phyloP scores from a whole-genome alignment of 2,329 filamentous ascomycete species.

The Pseudopithomyces maydicus region DNA sequence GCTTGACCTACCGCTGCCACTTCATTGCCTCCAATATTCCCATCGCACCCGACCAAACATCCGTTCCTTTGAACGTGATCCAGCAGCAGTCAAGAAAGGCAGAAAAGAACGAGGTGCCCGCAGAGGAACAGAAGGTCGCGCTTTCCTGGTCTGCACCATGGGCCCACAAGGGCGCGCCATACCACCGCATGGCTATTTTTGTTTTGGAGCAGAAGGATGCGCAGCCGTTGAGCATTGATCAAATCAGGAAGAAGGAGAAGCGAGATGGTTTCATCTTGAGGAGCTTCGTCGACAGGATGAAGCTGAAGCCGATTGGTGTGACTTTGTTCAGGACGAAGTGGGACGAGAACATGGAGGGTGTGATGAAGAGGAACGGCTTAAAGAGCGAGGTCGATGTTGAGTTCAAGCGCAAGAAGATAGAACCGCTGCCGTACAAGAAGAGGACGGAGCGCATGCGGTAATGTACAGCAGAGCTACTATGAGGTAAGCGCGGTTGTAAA shows the following conservation, averaged over 20 bases:
- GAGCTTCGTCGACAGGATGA: constrained; percentile 72
- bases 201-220: constrained; percentile 78
- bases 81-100: constrained; percentile 45
- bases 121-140: constrained; percentile 63
- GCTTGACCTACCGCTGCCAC: constrained; percentile 82
- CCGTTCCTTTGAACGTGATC: constrained; percentile 37
- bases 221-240: constrained; percentile 43
- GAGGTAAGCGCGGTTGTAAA: constrained; percentile 15
- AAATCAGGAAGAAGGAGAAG: constrained; percentile 66
- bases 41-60: constrained; percentile 60
- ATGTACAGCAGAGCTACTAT: constrained; percentile 9
- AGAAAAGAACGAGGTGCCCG: constrained; percentile 45
- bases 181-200: constrained; percentile 86
- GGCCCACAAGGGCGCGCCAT: constrained; percentile 86
- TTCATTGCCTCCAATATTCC: constrained; percentile 78
- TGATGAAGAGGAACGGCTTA: constrained; percentile 81
- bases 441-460: constrained; percentile 56
- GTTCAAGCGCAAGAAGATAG: constrained; percentile 79
- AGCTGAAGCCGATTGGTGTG: constrained; percentile 75
- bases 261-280: constrained; percentile 77
- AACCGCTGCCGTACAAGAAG: constrained; percentile 69
- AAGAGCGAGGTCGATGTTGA: constrained; percentile 76
- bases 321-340: constrained; percentile 87
- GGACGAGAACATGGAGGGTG: constrained; percentile 84
- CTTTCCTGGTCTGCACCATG: constrained; percentile 84